Conservation (phyloP, 257 asterid genomes). For the Lantana camara region DNA sequence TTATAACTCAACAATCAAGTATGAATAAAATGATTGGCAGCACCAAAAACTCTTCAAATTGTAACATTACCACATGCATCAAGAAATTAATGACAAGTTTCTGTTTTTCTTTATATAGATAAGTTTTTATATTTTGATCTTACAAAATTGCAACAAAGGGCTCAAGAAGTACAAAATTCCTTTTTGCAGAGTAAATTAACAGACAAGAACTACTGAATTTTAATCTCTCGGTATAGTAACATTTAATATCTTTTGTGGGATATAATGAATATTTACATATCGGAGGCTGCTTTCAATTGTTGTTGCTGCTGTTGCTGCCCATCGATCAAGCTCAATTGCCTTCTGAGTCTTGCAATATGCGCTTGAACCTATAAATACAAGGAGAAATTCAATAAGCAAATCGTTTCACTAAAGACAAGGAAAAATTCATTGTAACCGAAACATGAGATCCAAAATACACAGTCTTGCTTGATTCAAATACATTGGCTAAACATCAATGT, state of each 20-base stretch:
- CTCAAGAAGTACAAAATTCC: conserved; percentile 31
- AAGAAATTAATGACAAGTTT: background rate
- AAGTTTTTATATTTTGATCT: conserved; percentile 19
- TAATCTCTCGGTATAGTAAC: conserved; percentile 27
- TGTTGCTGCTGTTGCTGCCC: conserved; percentile 74
- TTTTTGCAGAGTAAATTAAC: conserved; percentile 23
- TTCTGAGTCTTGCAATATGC: conserved; percentile 77
- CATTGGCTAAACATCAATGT: conserved; percentile 8
- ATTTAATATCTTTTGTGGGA: conserved; percentile 21
- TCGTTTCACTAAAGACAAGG: conserved; percentile 8
- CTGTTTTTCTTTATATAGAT: conserved; percentile 7
- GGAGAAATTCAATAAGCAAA: conserved; percentile 24
- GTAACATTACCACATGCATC: conserved; percentile 1
- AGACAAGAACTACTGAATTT: conserved; percentile 23
- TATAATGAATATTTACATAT: conserved; percentile 46
- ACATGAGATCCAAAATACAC: conserved; percentile 14
- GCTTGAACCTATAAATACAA: conserved; percentile 73
- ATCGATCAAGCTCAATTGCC: conserved; percentile 73
- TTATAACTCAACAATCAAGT: conserved; percentile 5
- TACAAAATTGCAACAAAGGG: conserved; percentile 32
- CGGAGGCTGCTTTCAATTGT: conserved; percentile 57
- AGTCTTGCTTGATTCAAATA: conserved; percentile 10
- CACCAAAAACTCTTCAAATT: background rate
- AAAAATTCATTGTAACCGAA: conserved; percentile 5
- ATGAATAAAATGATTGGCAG: background rate